Conservation (phyloP, 2,329 filamentous ascomycete genomes). For the Pseudopithomyces chartarum region DNA sequence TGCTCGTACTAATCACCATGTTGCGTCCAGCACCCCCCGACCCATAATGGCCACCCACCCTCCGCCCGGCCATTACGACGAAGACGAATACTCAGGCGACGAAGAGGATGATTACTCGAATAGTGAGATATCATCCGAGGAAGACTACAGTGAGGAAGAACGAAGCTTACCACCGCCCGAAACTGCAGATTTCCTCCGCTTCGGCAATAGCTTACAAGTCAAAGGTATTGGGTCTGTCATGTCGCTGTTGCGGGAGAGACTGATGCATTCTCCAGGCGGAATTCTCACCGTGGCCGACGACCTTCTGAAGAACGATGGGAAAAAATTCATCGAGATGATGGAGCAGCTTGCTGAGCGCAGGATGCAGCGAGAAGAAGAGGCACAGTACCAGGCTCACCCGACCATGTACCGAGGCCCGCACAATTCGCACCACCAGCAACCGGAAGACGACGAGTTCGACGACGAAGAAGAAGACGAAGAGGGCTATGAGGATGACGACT, state of each 20-base stretch:
- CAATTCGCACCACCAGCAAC: conserved; percentile 65
- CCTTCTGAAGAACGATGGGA: conserved; percentile 96
- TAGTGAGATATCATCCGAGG: conserved; percentile 69
- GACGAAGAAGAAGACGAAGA: conserved; percentile 67
- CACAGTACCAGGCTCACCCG: conserved; percentile 67
- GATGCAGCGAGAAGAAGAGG: conserved; percentile 96
- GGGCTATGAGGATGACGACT: conserved; percentile 66
- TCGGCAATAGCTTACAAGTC: conserved; percentile 95
- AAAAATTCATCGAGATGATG: conserved; percentile 99
- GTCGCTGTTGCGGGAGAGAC: conserved; percentile 19
- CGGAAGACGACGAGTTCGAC: conserved; percentile 80
- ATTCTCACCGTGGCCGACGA: conserved; percentile 99
- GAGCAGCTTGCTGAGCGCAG: conserved; percentile 96
- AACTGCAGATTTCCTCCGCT: conserved; percentile 90
- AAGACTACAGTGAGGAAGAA: conserved; percentile 69
- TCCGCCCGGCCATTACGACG: conserved; percentile 66
- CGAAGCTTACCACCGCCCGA: conserved; percentile 68
- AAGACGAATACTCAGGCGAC: conserved; percentile 62
- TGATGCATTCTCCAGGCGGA: conserved; percentile 67
- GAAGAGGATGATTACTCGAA: conserved; percentile 58
- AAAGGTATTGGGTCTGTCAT: conserved; percentile 64
- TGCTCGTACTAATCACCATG: conserved; percentile 66
- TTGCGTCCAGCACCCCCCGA: conserved; percentile 59
- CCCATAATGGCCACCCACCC: conserved; percentile 67
- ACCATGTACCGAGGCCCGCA: conserved; percentile 52